phyloP scores from a whole-genome alignment of 306 rosid genomes.

The Sophora flavescens region DNA sequence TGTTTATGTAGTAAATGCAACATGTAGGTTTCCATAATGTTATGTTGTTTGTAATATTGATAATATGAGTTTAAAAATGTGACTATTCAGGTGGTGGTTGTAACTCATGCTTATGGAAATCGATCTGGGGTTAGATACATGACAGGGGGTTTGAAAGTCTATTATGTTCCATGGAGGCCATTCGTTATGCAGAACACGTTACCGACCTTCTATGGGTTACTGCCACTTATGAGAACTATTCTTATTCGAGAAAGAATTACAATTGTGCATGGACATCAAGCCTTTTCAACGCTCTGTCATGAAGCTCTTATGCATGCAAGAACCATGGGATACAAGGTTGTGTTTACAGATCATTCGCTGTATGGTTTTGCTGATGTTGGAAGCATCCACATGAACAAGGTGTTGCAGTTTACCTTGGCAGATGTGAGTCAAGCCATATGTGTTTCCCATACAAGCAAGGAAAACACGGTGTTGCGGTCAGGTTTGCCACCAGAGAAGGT shows the following conservation, averaged over 20 bases:
- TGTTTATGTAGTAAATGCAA: conserved; percentile 4
- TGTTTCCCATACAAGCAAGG: conserved; percentile 97
- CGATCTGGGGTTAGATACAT: conserved; percentile 91
- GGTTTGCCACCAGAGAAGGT: conserved; percentile 92
- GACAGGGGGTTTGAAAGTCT: conserved; percentile 90
- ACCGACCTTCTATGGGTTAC: conserved; percentile 78
- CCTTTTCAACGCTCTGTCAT: conserved; percentile 93
- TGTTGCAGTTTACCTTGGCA: conserved; percentile 90
- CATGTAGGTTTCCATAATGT: background rate
- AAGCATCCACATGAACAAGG: conserved; percentile 99
- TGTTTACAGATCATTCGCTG: conserved; percentile 91
- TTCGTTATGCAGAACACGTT: conserved; percentile 90
- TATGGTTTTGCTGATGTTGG: conserved; percentile 92
- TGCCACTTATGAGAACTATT: conserved; percentile 82
- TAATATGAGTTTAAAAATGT: conserved; percentile 29
- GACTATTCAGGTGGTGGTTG: conserved; percentile 79
- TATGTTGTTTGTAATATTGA: conserved; percentile 17
- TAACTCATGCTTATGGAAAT: conserved; percentile 92
- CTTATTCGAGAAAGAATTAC: conserved; percentile 85
- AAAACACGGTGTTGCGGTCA: conserved; percentile 88
- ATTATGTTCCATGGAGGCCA: conserved; percentile 90
- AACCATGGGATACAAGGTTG: conserved; percentile 91
- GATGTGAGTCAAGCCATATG: conserved; percentile 95
- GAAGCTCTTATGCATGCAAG: conserved; percentile 90
- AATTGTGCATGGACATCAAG: conserved; percentile 92